phyloP scores from a whole-genome alignment of 768 basidiomycete genomes.

The Astraeus odoratus region DNA sequence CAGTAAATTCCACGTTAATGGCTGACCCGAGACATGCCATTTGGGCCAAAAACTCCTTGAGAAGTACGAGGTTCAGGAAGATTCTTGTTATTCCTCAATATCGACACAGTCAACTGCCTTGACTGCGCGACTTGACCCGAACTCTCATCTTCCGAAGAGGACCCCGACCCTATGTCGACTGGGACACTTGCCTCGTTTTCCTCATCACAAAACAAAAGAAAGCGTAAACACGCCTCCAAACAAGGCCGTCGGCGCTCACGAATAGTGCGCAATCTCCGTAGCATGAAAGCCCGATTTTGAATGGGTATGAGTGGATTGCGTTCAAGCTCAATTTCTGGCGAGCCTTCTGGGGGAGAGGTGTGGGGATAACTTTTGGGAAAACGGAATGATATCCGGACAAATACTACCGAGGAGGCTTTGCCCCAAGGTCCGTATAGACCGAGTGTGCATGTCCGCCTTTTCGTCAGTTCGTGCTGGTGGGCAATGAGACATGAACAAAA shows the following conservation, averaged over 20 bases:
- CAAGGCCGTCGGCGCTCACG: slow-evolving; percentile 74
- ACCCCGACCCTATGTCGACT: slow-evolving; percentile 46
- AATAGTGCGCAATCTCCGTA: slow-evolving; percentile 67
- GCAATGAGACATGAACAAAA: not conserved
- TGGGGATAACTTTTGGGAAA: slow-evolving; percentile 83
- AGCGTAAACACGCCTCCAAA: slow-evolving; percentile 76
- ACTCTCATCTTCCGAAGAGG: slow-evolving; percentile 60
- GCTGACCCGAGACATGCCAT: slow-evolving; percentile 44
- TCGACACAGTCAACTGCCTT: slow-evolving; percentile 45
- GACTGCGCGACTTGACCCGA: slow-evolving; percentile 24
- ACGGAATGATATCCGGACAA: slow-evolving; percentile 82
- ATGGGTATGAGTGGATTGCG: slow-evolving; percentile 74
- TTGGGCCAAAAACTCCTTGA: slow-evolving; percentile 84
- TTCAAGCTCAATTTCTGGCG: slow-evolving; percentile 76
- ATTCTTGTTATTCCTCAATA: slow-evolving; percentile 65
- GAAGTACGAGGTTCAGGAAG: slow-evolving; percentile 79
- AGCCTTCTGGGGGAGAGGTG: slow-evolving; percentile 51
- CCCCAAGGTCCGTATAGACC: slow-evolving; percentile 91
- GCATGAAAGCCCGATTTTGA: slow-evolving; percentile 69
- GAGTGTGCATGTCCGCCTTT: slow-evolving; percentile 75
- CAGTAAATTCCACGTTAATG: not conserved
- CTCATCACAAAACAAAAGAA: slow-evolving; percentile 67
- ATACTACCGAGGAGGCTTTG: slow-evolving; percentile 65
- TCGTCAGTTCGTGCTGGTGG: slow-evolving; percentile 55
- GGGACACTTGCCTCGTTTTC: slow-evolving; percentile 39